These are phyloP conservation scores for slime mould (Dictyostelium discoideum) DNA, from an alignment of 78 protist genomes.

Conservation along the genomic window DNA sequence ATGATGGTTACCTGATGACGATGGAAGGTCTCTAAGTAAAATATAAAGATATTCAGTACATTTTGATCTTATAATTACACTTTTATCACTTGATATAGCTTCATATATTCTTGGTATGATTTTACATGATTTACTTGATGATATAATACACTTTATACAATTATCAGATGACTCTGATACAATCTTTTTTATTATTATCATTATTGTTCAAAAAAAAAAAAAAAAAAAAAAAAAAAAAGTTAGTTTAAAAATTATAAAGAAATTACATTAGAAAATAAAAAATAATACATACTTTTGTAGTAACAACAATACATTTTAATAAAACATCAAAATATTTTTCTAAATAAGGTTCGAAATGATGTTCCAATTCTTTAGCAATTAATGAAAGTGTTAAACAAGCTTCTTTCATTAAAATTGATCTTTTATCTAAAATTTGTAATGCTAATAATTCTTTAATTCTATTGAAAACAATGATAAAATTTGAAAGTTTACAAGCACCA, in stretches of 20 bases:
- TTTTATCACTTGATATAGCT: slow-evolving; percentile 10
- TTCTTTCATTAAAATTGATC: slow-evolving; percentile 58
- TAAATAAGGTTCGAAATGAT: slow-evolving; percentile 49
- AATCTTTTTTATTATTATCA: not conserved
- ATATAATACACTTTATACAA: slow-evolving; percentile 47
- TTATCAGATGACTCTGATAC: slow-evolving; percentile 50
- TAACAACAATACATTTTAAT: slow-evolving; percentile 23
- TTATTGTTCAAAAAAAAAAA: too few species aligned
- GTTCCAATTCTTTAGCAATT: not conserved
- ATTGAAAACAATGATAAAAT: not conserved
- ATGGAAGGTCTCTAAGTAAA: not conserved
- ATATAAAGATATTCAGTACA: slow-evolving; percentile 14
- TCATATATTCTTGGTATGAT: slow-evolving; percentile 5
- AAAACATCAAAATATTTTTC: slow-evolving; percentile 28
- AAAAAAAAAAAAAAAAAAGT: too few species aligned
- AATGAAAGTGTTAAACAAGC: slow-evolving; percentile 5
- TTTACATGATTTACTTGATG: slow-evolving; percentile 31
- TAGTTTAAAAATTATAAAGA: too few species aligned
- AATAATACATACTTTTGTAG: slow-evolving; percentile 41
- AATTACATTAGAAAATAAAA: not conserved
- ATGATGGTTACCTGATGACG: not conserved
- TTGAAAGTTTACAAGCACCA: slow-evolving; percentile 14
- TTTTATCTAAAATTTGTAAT: not conserved
- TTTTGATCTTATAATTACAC: slow-evolving; percentile 18
- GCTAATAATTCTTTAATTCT: slow-evolving; percentile 3